These are phyloP conservation scores for Sarcodon aspratus DNA, from an alignment of 768 basidiomycete species.

Conservation along the genomic window DNA sequence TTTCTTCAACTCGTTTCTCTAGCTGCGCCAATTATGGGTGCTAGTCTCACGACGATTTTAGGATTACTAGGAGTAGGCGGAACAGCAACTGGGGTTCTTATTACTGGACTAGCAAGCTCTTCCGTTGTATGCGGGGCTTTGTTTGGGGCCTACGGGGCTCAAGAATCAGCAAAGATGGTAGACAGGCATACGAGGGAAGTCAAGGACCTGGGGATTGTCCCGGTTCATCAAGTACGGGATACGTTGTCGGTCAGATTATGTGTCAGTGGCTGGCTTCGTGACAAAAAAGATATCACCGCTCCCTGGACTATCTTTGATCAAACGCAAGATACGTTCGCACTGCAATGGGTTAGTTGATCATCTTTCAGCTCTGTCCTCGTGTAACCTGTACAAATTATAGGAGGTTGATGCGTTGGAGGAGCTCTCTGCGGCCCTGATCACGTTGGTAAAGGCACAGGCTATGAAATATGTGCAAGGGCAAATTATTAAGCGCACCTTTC, in stretches of 20 bases:
- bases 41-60: slow-evolving; percentile 34
- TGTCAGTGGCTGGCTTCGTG: slow-evolving; percentile 42
- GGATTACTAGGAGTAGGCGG: slow-evolving; percentile 44
- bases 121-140: slow-evolving; percentile 45
- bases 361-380: not conserved
- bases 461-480: slow-evolving; percentile 38
- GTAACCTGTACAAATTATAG: slow-evolving; percentile 15
- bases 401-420: slow-evolving; percentile 43
- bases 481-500: slow-evolving; percentile 38
- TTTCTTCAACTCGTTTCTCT: not conserved
- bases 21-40: slow-evolving; percentile 48
- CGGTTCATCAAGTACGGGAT: slow-evolving; percentile 26
- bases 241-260: slow-evolving; percentile 42
- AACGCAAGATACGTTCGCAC: slow-evolving; percentile 39
- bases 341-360: slow-evolving; percentile 37
- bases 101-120: slow-evolving; percentile 42
- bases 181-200: slow-evolving; percentile 39
- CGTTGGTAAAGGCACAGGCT: slow-evolving; percentile 33
- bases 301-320: slow-evolving; percentile 39
- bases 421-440: slow-evolving; percentile 33
- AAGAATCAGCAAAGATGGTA: slow-evolving; percentile 35
- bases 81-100: slow-evolving; percentile 36
- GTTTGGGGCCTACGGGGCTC: slow-evolving; percentile 46
- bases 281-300: slow-evolving; percentile 31
- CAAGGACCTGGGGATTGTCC: slow-evolving; percentile 39